A percentile compares a stretch with the other conserved stretches of the same genome.
Conservation (phyloP, 768 basidiomycete genomes). For the Hirschioporus abietinus region DNA sequence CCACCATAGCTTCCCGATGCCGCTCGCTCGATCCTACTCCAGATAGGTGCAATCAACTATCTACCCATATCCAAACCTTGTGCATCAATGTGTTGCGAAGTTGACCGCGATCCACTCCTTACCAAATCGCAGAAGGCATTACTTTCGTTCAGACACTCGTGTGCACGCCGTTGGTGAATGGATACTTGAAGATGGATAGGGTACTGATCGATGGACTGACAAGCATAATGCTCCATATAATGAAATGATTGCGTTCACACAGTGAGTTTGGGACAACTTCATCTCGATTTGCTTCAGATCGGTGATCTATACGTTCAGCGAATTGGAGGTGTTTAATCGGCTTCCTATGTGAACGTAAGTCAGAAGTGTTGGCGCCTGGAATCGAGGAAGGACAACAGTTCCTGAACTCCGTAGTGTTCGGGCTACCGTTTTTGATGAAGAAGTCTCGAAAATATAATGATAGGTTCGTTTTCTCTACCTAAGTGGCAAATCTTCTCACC, state of each 20-base stretch:
- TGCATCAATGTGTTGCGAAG: neutral
- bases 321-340: too few species aligned
- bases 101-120: neutral
- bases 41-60: neutral
- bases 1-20: too few species aligned
- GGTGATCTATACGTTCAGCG: too few species aligned
- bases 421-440: too few species aligned
- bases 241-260: neutral
- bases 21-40: neutral
- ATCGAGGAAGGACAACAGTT: too few species aligned
- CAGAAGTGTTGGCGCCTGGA: constrained; percentile 14
- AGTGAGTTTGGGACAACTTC: neutral
- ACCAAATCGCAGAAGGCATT: neutral
- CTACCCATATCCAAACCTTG: neutral
- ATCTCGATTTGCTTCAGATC: too few species aligned
- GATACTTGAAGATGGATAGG: neutral
- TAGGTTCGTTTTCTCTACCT: too few species aligned
- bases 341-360: constrained; percentile 5
- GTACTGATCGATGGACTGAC: neutral
- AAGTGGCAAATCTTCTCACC: too few species aligned
- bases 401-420: too few species aligned
- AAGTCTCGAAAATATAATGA: too few species aligned
- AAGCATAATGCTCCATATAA: neutral
- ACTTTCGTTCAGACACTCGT: neutral
- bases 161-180: neutral